Conservation (phyloP, 2,329 filamentous ascomycete species). For the Diaporthe sp. region DNA sequence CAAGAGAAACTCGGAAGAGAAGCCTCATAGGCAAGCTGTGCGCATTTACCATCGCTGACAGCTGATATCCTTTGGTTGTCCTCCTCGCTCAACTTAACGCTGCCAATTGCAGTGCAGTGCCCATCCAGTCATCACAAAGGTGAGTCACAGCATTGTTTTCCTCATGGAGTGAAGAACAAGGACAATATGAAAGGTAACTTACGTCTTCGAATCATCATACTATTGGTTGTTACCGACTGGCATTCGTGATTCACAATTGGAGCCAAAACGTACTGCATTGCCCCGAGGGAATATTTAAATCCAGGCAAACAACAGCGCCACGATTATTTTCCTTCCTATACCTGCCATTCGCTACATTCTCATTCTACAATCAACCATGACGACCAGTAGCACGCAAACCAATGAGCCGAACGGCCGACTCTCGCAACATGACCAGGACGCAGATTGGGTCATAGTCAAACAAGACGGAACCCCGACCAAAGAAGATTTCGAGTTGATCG, state of each 20-base stretch:
- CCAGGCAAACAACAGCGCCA: no score
- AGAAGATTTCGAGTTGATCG: neutral
- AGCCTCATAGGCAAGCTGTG: no score
- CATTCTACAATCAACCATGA: neutral
- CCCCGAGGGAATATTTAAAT: neutral
- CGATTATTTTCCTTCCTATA: no score
- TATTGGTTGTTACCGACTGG: neutral
- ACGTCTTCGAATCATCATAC: neutral
- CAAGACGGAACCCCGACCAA: neutral
- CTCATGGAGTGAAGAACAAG: no score
- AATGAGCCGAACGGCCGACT: no score
- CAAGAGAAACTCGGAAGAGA: no score
- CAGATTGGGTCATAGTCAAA: neutral
- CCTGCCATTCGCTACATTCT: neutral
- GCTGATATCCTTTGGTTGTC: no score
- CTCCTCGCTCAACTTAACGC: no score
- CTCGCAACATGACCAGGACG: neutral
- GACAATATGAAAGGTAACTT: neutral
- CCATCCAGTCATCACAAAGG: neutral
- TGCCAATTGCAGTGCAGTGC: no score
- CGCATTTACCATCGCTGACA: no score
- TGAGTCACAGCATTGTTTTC: neutral
- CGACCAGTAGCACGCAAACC: neutral
- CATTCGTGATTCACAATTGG: neutral
- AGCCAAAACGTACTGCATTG: neutral